A percentile compares a stretch with the other conserved stretches of the same genome.
Conservation (phyloP, 495 filamentous ascomycete species). For the Letharia columbiana region DNA sequence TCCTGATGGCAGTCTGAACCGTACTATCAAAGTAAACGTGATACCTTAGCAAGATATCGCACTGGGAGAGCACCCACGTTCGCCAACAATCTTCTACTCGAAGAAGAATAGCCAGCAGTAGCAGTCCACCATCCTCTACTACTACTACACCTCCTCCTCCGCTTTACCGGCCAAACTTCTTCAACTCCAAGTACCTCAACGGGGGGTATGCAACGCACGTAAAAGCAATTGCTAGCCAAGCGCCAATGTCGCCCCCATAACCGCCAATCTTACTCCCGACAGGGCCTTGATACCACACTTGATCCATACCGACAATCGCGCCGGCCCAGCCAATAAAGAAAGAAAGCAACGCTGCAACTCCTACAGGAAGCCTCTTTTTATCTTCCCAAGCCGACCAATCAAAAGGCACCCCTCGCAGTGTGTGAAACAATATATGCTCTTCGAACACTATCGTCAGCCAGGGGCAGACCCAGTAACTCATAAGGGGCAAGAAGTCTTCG, state of each 20-base stretch:
- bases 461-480: constrained; percentile 52
- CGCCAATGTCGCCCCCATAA: constrained; percentile 33
- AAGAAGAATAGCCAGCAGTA: no score
- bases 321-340: constrained; percentile 54
- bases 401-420: constrained; percentile 32
- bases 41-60: no score
- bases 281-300: constrained; percentile 52
- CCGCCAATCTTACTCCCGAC: constrained; percentile 40
- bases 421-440: constrained; percentile 45
- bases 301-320: constrained; percentile 52
- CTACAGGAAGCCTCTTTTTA: constrained; percentile 44
- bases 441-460: constrained; percentile 45
- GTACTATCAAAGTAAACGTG: no score
- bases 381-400: constrained; percentile 52
- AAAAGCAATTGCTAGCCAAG: constrained; percentile 39
- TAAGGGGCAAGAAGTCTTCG: constrained; percentile 48
- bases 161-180: constrained; percentile 31
- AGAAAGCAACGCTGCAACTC: constrained; percentile 46
- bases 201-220: constrained; percentile 37
- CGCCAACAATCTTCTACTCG: no score
- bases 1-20: no score
- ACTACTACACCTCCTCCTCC: not conserved
- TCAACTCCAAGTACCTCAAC: constrained; percentile 35
- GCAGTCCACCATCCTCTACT: no score
- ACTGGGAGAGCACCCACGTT: no score